Base-by-base conservation (phyloP, 192 early-diverging fungal genomes). In the Mortierella alpina region DNA sequence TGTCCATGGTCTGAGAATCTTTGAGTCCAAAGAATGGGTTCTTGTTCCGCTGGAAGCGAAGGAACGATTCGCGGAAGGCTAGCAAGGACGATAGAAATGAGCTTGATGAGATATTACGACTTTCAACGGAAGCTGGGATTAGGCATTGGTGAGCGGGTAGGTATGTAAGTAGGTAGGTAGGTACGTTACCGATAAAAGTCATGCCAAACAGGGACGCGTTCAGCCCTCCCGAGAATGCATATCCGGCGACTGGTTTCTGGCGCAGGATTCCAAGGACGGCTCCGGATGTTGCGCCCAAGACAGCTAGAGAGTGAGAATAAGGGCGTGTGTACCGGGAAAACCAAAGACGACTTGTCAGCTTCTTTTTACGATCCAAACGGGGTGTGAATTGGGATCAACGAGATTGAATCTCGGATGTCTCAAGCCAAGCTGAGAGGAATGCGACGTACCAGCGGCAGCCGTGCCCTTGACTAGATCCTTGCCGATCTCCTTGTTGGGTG, bases 21-120 rank as follows among this genome's bases (percentile, higher is more conserved):
- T 84, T 89, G 14, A 91, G 72, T 42, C 89, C 84, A 51, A 82
- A 85, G 3, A 80, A 66, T 14, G 84, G 75, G 62, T 88, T 89
- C 57, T 89, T 86, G 39, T 55, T 67, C 23, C 78, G 70, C 48
- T 91, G 90, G 58, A 89, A 89, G 13, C 74, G 63, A n/a, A 93
- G 83, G 17, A 91, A 86, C 5, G 88, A 68, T 60, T 93, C 90
- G 14, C 92, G 86, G 23, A 86, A 83, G 31, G 85, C 88, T 89
- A 60, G 1, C 31, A 14, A 65, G 45, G 20, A 20, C 15, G 20
- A 8, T 20, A 55, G 17, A 20, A 20, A 20, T 9, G 10, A 39
- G 20, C 10, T 40, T 31, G n/a, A 41, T 40, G 57, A 14, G 9
- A 22, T 31, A 31, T 31, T 31, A 31, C 31, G 3, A 31, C 31